Base-by-base conservation (phyloP, 192 early-diverging fungal genomes). In the Coemansia umbellata region DNA sequence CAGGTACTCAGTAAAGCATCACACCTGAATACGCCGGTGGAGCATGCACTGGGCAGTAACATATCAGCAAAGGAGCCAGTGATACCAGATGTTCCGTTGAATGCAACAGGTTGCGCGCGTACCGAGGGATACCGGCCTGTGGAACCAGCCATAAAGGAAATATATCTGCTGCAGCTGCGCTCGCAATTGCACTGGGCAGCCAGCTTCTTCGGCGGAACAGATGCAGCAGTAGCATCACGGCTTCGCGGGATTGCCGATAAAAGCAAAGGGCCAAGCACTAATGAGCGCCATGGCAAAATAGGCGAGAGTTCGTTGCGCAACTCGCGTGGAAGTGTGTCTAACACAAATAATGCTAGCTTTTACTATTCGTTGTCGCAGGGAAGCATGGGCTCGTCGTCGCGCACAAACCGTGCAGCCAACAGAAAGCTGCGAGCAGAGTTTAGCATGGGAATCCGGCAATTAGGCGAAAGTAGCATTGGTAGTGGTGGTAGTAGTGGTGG, bases 101-200 rank as follows among this genome's bases (percentile, higher is more conserved):
- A 90, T 51, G 60, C 66, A 31, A 85, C 86, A 11, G 93, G 91
- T 18, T 81, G 82, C 37, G 94, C 92, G 5, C 82, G 94, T 44
- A 93, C 91, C 1, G 85, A 93, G 57, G 88, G 87, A 0, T 89
- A 84, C 60, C 87, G 87, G 57, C 50, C 63, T 40, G 85, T 94
- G 24, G 74, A 88, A 0, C 75, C 81, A 3, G 63, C 77, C 15
- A 73, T 78, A 53, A 94, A 96, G 55, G 66, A 79, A 6, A 68
- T 75, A 6, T 86, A 91, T 37, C 50, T 89, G 31, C 78, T 79
- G 6, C 78, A 84, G 56, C 50, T 71, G 27, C 68, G 71, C 21
- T 58, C 68, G 10, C 74, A 78, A 43, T 47, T 71, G 18, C 74
- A 78, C 47, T 78, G 74, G 74, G 59, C 68, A 4, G 67, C 74